Evolutionary conservation across 106 monocot genomes (phyloP), one percentile per base, ranked within the genome.

Genomic region (Posidonia australis): DNA sequence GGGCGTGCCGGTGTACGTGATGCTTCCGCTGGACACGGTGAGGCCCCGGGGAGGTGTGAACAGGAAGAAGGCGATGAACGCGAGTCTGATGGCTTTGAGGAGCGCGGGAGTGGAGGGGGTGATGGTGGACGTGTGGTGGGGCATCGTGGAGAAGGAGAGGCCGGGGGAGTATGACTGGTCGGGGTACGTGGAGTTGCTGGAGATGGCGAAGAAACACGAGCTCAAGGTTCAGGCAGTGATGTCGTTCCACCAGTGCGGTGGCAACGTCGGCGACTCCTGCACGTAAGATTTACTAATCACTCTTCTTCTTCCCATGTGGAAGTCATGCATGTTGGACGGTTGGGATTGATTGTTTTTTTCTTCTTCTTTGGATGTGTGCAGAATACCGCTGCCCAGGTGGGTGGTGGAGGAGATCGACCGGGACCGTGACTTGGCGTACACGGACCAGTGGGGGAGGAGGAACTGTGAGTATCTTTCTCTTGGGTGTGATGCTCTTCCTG

Each of bases 111-210:
- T 84, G 48, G 86, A 80, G 68, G 93, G 93, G 49, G 74, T 94
- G 48, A 94, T 89, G 93, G 84, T 89, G 63, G 93, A 94, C 61
- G 93, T 94, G 12, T 94, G 93, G 93, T 94, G 93, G 93, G 94
- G 94, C n/a, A 54, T 89, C 13, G 89, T 78, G 62, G 89, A 94
- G 84, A 67, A 59, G 69, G 89, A 86, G 23, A 48, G 66, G 23
- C 83, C 94, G 17, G 77, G 77, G 41, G 68, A 66, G 51, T 94
- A 94, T 70, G 79, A 84, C 27, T 94, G 86, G 86, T 60, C 47
- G 31, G 84, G 86, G 9, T 94, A 89, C 73, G 48, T 51, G 48
- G 83, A 86, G 45, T 74, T 94, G 27, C 72, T 84, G 82, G 80
- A 86, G 53, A 80, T 89, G 83, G 84, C 76, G 18, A 43, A 29